Conservation (phyloP, 805 yeast genomes). For the Candida arabinofermentans region DNA sequence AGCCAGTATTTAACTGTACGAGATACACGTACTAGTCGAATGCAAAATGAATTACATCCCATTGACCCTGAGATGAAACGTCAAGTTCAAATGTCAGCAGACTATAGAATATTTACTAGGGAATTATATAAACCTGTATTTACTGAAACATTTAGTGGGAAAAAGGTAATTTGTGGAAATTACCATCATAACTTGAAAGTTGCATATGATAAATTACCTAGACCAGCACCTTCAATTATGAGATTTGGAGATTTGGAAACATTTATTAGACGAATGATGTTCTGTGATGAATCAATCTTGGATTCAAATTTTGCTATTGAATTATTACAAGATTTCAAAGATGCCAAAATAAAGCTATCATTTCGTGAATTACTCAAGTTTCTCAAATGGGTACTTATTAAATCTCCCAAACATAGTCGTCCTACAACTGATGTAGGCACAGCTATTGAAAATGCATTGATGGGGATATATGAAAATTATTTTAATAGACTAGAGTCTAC, state of each 20-base stretch:
- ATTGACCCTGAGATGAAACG: background rate
- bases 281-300: background rate
- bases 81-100: background rate
- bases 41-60: background rate
- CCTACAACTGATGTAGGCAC: too few species aligned
- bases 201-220: background rate
- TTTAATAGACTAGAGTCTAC: background rate
- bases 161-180: too few species aligned
- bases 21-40: background rate
- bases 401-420: background rate
- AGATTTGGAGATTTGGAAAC: background rate
- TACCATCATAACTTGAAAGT: background rate
- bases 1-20: background rate
- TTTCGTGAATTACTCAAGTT: background rate
- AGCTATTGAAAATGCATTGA: too few species aligned
- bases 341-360: background rate
- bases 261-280: background rate
- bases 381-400: background rate
- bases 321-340: background rate
- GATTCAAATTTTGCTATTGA: background rate
- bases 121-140: background rate
- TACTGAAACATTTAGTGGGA: background rate
- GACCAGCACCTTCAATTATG: background rate
- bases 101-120: background rate
- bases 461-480: background rate